Evolutionary conservation across 352 stramenopile species (phyloP), one percentile per base, ranked within the genome.

Genomic region (Phytophthora pini): DNA sequence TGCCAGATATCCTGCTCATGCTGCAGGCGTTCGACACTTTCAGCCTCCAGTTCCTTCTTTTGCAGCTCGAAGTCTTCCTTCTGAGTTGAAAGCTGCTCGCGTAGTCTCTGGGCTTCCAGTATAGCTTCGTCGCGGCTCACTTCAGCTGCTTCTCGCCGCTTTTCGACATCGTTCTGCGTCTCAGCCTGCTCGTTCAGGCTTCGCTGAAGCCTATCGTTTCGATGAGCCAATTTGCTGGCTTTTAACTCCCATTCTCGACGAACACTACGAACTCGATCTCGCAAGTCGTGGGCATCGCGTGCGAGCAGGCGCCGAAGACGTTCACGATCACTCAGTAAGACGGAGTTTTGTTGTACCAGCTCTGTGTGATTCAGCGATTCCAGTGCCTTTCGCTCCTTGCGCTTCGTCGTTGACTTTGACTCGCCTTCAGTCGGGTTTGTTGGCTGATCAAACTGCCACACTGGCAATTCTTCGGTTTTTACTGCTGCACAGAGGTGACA

Each of bases 1-100:
- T 87, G 74, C 74, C 76, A 90, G 7, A 89, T 67, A 3, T 86
- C 62, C 24, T 84, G 76, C 50, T 92, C 81, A 13, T 73, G 76
- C 26, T 74, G 65, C 36, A 90, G 48, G 29, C 67, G 70, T 7
- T 76, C 66, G 5, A 39, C 39, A 17, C 64, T 61, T 59, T 88
- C 65, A 0, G 49, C 31, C 55, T 84, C 75, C 17, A 87, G 61
- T 5, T 77, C 63, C 22, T 70, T 65, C 48, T 75, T 68, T 5
- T 53, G 41, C 38, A 65, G 57, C 20, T 56, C 24, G 48, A 79
- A 80, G 1, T 76, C 62, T 22, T 68, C 46, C 8, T 75, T 48
- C 24, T 74, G 68, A 12, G 70, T 56, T 29, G 56, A 69, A 51
- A 82, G 27, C 48, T 89, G 65, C 9, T 83, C 71, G 8, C 76